Base-by-base conservation (phyloP, 2,329 filamentous ascomycete species). In the Xylariaceae sp. region DNA sequence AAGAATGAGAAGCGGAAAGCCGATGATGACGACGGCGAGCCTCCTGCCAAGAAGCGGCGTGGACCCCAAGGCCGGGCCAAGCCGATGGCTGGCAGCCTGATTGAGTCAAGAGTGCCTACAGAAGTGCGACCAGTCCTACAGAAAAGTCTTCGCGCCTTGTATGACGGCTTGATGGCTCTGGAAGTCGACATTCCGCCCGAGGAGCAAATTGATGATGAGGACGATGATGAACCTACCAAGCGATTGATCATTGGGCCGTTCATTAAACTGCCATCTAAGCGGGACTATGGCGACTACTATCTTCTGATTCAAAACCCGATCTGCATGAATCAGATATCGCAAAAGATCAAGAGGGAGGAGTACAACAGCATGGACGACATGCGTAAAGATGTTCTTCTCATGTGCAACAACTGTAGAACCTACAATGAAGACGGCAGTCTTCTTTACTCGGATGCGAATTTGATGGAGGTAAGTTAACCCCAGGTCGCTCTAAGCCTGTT, bases 401-500 rank as follows among this genome's bases (percentile, higher is more conserved):
- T 98, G 65, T 93, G 90, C 63, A 81, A 78, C 61, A 98, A 98
- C 64, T 95, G 91, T 51, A 81, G 89, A 63, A 93, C 87, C 3
- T 98, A 95, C 73, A 98, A 98, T 59, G 94, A 98, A 66, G 93
- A 97, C 60, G 87, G 85, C 43, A 96, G 90, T 64, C 73, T 94
- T 55, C 77, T 98, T 40, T 97, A 90, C 68, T 79, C 87, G 57
- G 93, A 98, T 72, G 91, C 91, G 37, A 90, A 90, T 64, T 74
- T 85, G 41, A 96, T 98, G 66, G 87, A 95, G 77, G 89, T 95
- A 71, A 71, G 82, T 68, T 32, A 42, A 34, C 31, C 30, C 30
- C 29, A 24, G 31, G 12, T 16, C 15, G 8, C 13, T 7, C n/a
- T 2, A 6, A 19, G 37, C 36, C 34, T 15, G 19, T 12, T 39